phyloP scores from a whole-genome alignment of 306 rosid genomes.

The Begonia masoniana region DNA sequence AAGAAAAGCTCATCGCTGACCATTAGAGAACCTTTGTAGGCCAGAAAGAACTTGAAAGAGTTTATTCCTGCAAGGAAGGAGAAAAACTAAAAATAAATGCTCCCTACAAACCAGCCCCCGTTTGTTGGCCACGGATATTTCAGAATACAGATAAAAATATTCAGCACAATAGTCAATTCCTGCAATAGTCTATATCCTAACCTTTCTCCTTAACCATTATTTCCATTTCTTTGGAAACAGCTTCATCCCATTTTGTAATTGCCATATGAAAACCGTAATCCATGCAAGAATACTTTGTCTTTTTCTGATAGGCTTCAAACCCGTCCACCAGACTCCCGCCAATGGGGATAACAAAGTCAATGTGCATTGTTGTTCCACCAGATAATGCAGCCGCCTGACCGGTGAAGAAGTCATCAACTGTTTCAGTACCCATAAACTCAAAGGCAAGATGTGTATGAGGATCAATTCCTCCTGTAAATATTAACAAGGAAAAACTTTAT shows the following conservation, averaged over 20 bases:
- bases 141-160: no score
- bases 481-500: conserved; percentile 3
- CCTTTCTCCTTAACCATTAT: conserved; percentile 85
- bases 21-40: conserved; percentile 85
- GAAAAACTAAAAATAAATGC: background rate
- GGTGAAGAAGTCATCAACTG: conserved; percentile 73
- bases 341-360: conserved; percentile 74
- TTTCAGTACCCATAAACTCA: conserved; percentile 49
- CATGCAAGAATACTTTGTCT: conserved; percentile 71
- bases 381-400: conserved; percentile 99
- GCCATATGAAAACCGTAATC: conserved; percentile 99
- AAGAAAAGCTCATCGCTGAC: conserved; percentile 72
- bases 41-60: conserved; percentile 93
- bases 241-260: conserved; percentile 82
- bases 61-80: conserved; percentile 51
- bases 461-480: conserved; percentile 81
- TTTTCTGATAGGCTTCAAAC: conserved; percentile 67
- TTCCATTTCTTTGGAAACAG: conserved; percentile 75
- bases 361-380: conserved; percentile 97
- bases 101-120: no score
- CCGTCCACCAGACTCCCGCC: conserved; percentile 64
- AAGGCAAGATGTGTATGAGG: conserved; percentile 84
- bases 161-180: no score
- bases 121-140: no score
- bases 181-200: conserved; percentile 4